These are phyloP conservation scores for Colletotrichum navitas DNA, from an alignment of 2,329 filamentous ascomycete genomes.

Conservation along the genomic window DNA sequence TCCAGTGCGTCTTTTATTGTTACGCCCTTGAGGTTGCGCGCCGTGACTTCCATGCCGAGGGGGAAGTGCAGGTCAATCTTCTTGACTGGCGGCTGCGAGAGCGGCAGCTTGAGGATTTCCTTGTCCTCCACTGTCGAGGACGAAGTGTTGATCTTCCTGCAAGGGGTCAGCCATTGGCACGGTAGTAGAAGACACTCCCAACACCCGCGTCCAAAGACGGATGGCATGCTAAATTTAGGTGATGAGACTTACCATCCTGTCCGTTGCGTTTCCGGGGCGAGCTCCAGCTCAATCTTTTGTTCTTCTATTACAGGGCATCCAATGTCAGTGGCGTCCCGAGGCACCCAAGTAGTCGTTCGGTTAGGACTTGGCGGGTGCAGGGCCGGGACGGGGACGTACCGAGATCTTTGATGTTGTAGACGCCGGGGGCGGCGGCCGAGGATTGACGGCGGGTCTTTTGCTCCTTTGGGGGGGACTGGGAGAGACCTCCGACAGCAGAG, in stretches of 20 bases:
- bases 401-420: conserved; percentile 87
- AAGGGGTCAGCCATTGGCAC: conserved; percentile 3
- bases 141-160: conserved; percentile 94
- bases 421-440: conserved; percentile 77
- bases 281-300: conserved; percentile 76
- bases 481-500: conserved; percentile 86
- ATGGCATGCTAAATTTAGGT: not conserved
- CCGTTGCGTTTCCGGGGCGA: conserved; percentile 86
- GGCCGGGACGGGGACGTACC: conserved; percentile 68
- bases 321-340: conserved; percentile 27
- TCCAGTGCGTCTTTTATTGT: conserved; percentile 98
- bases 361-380: conserved; percentile 13
- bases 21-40: conserved; percentile 92
- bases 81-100: conserved; percentile 87
- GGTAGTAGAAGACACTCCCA: not conserved
- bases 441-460: conserved; percentile 22
- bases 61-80: conserved; percentile 95
- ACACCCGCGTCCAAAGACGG: not conserved
- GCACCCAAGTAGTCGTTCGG: not conserved
- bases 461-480: conserved; percentile 76
- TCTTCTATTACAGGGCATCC: conserved; percentile 68
- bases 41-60: conserved; percentile 86
- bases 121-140: conserved; percentile 83
- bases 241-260: conserved; percentile 80
- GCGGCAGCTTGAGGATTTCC: conserved; percentile 82